These are phyloP conservation scores for Talaromyces sp. DNA, from an alignment of 2,329 filamentous ascomycete species.

Conservation along the genomic window DNA sequence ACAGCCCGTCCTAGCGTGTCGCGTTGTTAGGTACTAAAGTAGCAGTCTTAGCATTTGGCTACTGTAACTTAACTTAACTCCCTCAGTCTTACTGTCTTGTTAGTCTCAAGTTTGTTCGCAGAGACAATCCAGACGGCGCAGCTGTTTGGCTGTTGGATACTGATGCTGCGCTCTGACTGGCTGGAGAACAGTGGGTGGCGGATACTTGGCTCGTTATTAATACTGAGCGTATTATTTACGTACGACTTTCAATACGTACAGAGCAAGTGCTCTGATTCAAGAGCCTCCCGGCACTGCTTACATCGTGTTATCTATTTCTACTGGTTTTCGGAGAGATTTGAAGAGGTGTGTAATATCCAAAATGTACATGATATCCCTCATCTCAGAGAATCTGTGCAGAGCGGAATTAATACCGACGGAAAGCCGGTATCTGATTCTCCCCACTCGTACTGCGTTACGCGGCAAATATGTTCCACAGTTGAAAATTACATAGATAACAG, in stretches of 20 bases:
- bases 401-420: background rate
- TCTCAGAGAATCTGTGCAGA: background rate
- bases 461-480: background rate
- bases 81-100: background rate
- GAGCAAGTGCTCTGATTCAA: background rate
- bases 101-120: background rate
- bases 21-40: background rate
- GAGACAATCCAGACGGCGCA: background rate
- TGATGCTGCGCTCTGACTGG: background rate
- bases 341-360: background rate
- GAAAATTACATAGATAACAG: background rate
- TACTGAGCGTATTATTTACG: background rate
- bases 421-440: background rate
- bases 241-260: background rate
- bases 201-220: slow-evolving; percentile 1
- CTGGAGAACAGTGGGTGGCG: background rate
- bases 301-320: background rate
- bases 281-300: background rate
- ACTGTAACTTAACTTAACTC: background rate
- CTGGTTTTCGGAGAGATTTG: background rate
- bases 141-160: background rate
- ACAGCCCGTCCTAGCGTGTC: background rate
- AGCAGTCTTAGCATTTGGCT: background rate
- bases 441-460: background rate
- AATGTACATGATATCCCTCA: background rate